phyloP scores from a whole-genome alignment of 164 flowering plant species.

The Umbellularia californica region DNA sequence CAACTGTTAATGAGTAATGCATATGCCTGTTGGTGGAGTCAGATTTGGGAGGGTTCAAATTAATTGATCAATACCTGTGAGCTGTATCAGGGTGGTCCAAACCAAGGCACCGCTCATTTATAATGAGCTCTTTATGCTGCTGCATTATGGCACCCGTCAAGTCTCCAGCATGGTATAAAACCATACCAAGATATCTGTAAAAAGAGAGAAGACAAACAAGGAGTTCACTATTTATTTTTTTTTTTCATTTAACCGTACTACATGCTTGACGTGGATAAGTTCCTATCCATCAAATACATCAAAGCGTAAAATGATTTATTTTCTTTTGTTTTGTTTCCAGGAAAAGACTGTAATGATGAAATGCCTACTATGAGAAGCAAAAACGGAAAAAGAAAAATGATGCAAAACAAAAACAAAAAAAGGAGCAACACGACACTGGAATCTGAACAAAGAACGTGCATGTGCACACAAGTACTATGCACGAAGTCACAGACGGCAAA shows the following conservation, averaged over 20 bases:
- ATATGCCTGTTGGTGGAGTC: no score
- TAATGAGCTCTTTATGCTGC: slow-evolving; percentile 96
- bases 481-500: no score
- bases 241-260: no score
- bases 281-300: background rate
- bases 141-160: slow-evolving; percentile 98
- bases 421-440: background rate
- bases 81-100: slow-evolving; percentile 99
- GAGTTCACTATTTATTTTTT: background rate
- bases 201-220: background rate
- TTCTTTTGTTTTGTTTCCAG: background rate
- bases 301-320: background rate
- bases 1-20: no score
- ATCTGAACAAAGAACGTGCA: no score
- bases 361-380: background rate
- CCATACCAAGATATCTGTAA: slow-evolving; percentile 97
- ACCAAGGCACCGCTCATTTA: slow-evolving; percentile 95
- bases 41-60: background rate
- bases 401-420: no score
- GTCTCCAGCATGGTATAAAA: slow-evolving; percentile 97
- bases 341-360: background rate
- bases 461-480: no score
- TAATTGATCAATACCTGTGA: slow-evolving; percentile 55
- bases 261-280: background rate
- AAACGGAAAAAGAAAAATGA: background rate